Evolutionary conservation across 163 green algal species (phyloP), one percentile per base, ranked within the genome.

Genomic region (Chlamydomonas reinhardtii): DNA sequence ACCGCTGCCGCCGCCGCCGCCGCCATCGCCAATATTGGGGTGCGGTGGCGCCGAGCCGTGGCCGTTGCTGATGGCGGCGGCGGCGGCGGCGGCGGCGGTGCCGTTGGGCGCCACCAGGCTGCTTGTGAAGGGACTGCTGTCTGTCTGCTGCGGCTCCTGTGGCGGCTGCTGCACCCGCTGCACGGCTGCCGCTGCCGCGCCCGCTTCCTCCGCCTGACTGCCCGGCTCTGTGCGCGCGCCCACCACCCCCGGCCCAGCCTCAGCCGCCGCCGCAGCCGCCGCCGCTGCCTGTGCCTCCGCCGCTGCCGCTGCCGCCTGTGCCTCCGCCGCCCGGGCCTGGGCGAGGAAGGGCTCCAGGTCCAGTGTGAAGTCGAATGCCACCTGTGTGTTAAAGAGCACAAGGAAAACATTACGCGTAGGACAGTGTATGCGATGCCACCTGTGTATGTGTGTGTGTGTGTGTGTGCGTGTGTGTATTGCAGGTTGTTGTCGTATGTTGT

Each of bases 311-410:
- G 52, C 74, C 48, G 31, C 73, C 71, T 56, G 59, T 25, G 61
- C 61, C 35, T 15, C 61, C 11, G 70, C 80, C 31, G 74, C 39
- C 19, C 25, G 29, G 29, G 61, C 82, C 11, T 62, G n/a, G 15
- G 65, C 43, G 2, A 76, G 20, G 61, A 81, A 71, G 0, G 65
- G 73, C 56, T 37, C 43, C 25, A 89, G 59, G 61, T 89, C 84
- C 76, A 89, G 62, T 8, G 43, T 72, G 32, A 65, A 78, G 70
- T 78, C 65, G 29, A 90, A 84, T 9, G 72, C 73, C 17, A 90
- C 85, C 79, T 85, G 68, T 27, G 3, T 4, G 34, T 20, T 9
- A 71, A 0, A 39, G 29, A 20, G 64, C 29, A 4, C 14, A 70
- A 5, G 8, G 59, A 25, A 25, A 66, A 66, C 59, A 66, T n/a